Evolutionary conservation across 2,329 filamentous ascomycete genomes (phyloP).

Genomic region (Fusarium luffae): DNA sequence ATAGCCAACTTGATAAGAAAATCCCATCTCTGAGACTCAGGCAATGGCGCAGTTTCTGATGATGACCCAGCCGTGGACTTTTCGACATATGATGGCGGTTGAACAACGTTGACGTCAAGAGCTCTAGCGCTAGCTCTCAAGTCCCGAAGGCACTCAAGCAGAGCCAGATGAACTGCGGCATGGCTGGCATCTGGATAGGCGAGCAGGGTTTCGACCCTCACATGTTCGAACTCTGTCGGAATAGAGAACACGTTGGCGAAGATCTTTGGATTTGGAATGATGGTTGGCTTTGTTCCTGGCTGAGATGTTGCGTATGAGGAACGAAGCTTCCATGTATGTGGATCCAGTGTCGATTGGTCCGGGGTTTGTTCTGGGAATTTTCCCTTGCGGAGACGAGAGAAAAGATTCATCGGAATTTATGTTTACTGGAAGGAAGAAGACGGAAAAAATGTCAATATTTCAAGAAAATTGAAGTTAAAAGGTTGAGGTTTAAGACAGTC

Average conservation of each 20-base stretch:
- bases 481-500: background rate
- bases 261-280: conserved; percentile 15
- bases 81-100: conserved; percentile 17
- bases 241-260: conserved; percentile 18
- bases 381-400: conserved; percentile 8
- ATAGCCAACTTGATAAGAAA: conserved; percentile 25
- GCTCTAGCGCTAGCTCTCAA: conserved; percentile 11
- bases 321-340: conserved; percentile 25
- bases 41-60: background rate
- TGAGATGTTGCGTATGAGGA: conserved; percentile 14
- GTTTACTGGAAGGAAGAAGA: too few species aligned
- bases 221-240: background rate
- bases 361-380: background rate
- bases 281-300: conserved; percentile 10
- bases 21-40: conserved; percentile 28
- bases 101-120: conserved; percentile 6
- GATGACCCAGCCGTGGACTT: background rate
- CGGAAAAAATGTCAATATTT: rapidly evolving
- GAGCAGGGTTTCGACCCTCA: background rate
- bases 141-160: conserved; percentile 27
- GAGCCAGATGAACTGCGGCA: conserved; percentile 25
- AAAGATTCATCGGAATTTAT: conserved; percentile 2
- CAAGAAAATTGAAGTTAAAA: background rate
- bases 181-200: conserved; percentile 24
- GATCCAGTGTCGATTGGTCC: conserved; percentile 11